Evolutionary conservation across 208 protist genomes (phyloP), one percentile per base, ranked within the genome.

Genomic region (Acanthamoeba quina): DNA sequence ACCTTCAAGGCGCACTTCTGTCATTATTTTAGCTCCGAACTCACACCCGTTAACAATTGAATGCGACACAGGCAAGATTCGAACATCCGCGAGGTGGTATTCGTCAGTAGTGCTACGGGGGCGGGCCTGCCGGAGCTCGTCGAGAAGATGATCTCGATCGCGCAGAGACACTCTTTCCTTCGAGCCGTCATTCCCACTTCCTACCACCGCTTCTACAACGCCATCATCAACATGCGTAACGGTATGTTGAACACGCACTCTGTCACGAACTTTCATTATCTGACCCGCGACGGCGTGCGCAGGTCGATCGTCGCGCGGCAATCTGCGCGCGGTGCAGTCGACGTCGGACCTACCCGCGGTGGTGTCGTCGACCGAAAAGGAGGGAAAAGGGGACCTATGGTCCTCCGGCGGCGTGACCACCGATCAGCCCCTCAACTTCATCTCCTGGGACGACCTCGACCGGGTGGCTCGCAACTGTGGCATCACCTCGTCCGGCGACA

Each of bases 141-240:
- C 11, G 85, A 72, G 19, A 72, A 37, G 85, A 49, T 90, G 56
- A 72, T 90, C 47, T 64, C 34, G 31, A 41, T 74, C 58, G 85
- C 85, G 24, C 58, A 74, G 24, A 24, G 62, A 24, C 85, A 90
- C n/a, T 74, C 58, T n/a, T 90, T 90, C 85, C 58, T 90, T 3
- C 56, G 62, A 29, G 62, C 56, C 10, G 34, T 74, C 56, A 90
- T 90, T 70, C 85, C 85, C 10, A 90, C 56, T 13, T 74, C 58
- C 58, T 90, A 90, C 34, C 85, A 90, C 34, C 58, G 62, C 85
- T 90, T 90, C 37, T 90, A 90, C 56, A 64, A 37, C 21, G 47
- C 58, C n/a, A 64, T 90, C n/a, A 90, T 52, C 17, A 90, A 90
- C 26, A 64, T 90, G 85, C 85, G 85, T 9, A 72, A 41, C 24